phyloP scores from a whole-genome alignment of 176 grass and related monocot species.

The Areca catechu region DNA sequence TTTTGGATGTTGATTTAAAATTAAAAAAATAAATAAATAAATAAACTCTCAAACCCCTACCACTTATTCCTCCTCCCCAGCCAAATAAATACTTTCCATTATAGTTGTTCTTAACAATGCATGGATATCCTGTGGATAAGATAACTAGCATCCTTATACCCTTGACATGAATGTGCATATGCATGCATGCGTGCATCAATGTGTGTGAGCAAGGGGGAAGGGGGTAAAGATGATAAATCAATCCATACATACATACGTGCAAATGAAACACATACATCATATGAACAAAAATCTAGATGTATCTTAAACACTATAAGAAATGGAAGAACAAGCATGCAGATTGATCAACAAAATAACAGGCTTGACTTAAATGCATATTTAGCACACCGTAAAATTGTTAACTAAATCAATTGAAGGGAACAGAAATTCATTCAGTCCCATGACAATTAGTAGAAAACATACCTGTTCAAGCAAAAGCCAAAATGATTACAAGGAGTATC shows the following conservation, averaged over 20 bases:
- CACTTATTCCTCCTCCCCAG: no score
- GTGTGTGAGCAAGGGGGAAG: slow-evolving; percentile 9
- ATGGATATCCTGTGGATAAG: no score
- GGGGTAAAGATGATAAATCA: background rate
- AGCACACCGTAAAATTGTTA: background rate
- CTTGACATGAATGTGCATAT: background rate
- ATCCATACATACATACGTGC: background rate
- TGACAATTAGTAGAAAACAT: background rate
- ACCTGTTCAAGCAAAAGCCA: slow-evolving; percentile 78
- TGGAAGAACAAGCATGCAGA: no score
- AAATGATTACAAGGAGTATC: slow-evolving; percentile 34
- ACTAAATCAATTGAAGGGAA: background rate
- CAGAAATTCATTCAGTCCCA: no score
- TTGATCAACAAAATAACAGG: background rate
- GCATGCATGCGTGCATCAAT: background rate
- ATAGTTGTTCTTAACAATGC: no score
- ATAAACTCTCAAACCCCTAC: no score
- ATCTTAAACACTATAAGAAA: no score
- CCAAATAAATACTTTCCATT: no score
- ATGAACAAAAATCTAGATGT: no score
- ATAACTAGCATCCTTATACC: no score
- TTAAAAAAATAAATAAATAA: no score
- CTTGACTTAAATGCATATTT: background rate
- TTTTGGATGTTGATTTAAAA: no score
- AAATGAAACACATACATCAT: background rate